Evolutionary conservation across 306 rosid genomes (phyloP).

Genomic region (Acacia crassicarpa): DNA sequence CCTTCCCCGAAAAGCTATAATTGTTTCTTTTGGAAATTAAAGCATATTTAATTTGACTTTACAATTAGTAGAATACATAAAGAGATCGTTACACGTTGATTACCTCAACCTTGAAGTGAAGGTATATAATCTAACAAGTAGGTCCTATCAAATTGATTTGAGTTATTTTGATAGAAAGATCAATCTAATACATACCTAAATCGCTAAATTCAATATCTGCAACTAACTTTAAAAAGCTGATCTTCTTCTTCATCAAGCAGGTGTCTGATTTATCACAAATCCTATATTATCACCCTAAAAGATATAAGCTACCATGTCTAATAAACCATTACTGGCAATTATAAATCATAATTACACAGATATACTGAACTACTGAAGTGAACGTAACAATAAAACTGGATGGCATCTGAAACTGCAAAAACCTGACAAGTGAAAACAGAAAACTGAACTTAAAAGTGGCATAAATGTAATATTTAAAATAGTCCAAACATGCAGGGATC

Average conservation of each 20-base stretch:
- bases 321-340: background rate
- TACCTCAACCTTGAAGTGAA: no score
- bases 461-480: background rate
- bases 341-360: no score
- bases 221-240: background rate
- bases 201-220: no score
- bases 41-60: background rate
- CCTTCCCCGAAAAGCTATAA: background rate
- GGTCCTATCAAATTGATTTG: no score
- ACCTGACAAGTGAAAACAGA: background rate
- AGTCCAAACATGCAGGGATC: background rate
- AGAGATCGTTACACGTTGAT: no score
- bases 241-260: background rate
- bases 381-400: background rate
- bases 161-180: no score
- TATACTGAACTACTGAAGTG: no score
- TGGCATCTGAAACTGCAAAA: constrained; percentile 15
- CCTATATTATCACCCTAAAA: no score
- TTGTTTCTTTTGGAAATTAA: constrained; percentile 3
- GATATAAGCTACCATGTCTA: background rate
- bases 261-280: background rate
- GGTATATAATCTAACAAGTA: no score
- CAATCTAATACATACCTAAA: no score
- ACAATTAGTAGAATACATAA: no score
- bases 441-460: background rate